Evolutionary conservation across 768 basidiomycete genomes (phyloP).

Genomic region (Trametes punicea): DNA sequence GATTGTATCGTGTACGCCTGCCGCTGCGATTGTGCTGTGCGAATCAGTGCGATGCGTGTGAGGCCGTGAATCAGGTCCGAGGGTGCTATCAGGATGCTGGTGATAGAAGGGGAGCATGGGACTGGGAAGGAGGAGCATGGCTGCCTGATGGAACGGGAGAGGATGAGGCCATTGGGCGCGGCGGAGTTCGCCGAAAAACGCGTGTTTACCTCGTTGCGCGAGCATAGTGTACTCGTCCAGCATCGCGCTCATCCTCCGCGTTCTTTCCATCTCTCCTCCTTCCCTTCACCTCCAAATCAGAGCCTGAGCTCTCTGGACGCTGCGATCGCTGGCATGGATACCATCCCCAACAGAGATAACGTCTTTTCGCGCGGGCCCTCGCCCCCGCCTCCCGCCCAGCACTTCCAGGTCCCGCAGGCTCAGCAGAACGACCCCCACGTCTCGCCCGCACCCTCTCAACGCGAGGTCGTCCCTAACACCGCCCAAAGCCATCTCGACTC

Average conservation of each 20-base stretch:
- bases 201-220: conserved; percentile 22
- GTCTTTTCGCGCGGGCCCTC: conserved; percentile 32
- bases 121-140: background rate
- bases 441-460: conserved; percentile 30
- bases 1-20: conserved; percentile 18
- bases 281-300: conserved; percentile 7
- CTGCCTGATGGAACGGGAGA: background rate
- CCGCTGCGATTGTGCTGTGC: conserved; percentile 6
- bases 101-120: conserved; percentile 15
- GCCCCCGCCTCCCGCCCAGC: conserved; percentile 26
- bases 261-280: conserved; percentile 21
- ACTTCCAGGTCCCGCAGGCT: conserved; percentile 24
- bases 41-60: background rate
- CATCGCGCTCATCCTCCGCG: conserved; percentile 21
- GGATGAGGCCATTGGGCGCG: conserved; percentile 3
- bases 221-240: conserved; percentile 8
- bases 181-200: conserved; percentile 18
- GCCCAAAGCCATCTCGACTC: conserved; percentile 64
- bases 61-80: background rate
- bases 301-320: conserved; percentile 2
- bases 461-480: conserved; percentile 41
- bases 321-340: conserved; percentile 28
- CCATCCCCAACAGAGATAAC: conserved; percentile 29
- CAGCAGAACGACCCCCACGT: conserved; percentile 32
- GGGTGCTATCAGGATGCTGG: background rate